Conservation (phyloP, 352 stramenopile genomes). For the Lagenidium giganteum region DNA sequence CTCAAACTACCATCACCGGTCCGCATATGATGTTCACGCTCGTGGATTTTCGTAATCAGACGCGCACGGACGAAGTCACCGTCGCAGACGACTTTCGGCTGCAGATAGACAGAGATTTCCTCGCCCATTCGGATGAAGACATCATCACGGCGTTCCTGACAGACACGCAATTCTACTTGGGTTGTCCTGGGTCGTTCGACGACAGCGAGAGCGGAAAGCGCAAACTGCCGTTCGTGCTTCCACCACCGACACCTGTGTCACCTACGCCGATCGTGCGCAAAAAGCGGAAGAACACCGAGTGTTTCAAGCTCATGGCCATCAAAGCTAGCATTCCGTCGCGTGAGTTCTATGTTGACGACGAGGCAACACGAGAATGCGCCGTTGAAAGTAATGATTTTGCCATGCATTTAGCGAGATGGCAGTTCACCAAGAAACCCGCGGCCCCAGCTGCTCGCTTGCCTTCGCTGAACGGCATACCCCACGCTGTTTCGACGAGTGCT, state of each 20-base stretch:
- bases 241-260: not conserved
- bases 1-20: conserved; percentile 17
- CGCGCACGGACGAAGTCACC: conserved; percentile 30
- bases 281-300: not conserved
- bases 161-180: conserved; percentile 54
- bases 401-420: conserved; percentile 48
- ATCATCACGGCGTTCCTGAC: conserved; percentile 36
- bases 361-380: conserved; percentile 49
- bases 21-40: conserved; percentile 65
- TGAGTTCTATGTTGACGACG: conserved; percentile 56
- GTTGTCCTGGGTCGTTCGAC: conserved; percentile 42
- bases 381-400: conserved; percentile 53
- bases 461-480: too few species aligned
- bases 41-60: conserved; percentile 52
- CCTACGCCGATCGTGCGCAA: not conserved
- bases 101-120: conserved; percentile 22
- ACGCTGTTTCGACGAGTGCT: too few species aligned
- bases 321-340: conserved; percentile 36
- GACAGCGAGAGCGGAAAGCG: not conserved
- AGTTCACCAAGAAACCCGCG: conserved; percentile 15
- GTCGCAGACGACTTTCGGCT: conserved; percentile 52
- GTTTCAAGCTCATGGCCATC: conserved; percentile 55
- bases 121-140: conserved; percentile 12
- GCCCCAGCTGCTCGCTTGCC: too few species aligned
- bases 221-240: too few species aligned